These are phyloP conservation scores for Pseudogymnoascus pannorum DNA, from an alignment of 2,329 filamentous ascomycete species.

Conservation along the genomic window DNA sequence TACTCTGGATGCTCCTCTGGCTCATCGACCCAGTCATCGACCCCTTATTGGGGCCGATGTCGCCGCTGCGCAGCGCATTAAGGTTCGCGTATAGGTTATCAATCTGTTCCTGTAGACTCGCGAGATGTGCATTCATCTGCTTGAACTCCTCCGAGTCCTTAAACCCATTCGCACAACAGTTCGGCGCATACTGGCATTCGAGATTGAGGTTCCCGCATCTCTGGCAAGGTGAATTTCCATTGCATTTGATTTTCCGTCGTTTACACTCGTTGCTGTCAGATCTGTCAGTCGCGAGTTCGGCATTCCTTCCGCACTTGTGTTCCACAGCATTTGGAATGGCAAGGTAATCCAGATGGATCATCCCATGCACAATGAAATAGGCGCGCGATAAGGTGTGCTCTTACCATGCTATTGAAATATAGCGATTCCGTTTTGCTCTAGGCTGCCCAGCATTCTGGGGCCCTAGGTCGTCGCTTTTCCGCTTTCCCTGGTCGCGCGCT, in stretches of 20 bases:
- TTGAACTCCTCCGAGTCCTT: constrained; percentile 91
- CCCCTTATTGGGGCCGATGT: neutral
- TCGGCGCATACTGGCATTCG: constrained; percentile 57
- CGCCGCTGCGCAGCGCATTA: constrained; percentile 50
- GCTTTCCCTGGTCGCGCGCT: constrained; percentile 24
- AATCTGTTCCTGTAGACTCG: constrained; percentile 75
- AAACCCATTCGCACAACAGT: constrained; percentile 68
- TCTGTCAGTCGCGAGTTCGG: constrained; percentile 1
- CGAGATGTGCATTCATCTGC: constrained; percentile 68
- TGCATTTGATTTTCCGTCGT: constrained; percentile 68
- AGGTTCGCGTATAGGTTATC: constrained; percentile 67
- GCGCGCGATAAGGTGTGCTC: constrained; percentile 11
- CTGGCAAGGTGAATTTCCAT: constrained; percentile 60
- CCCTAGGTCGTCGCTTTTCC: constrained; percentile 21
- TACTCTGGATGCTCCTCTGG: constrained; percentile 6
- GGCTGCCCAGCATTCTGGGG: constrained; percentile 21
- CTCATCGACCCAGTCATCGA: constrained; percentile 4
- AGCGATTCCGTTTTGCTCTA: constrained; percentile 30
- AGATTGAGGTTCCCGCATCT: constrained; percentile 63
- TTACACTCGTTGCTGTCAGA: constrained; percentile 62
- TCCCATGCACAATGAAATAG: neutral
- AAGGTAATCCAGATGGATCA: neutral
- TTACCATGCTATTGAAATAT: constrained; percentile 32
- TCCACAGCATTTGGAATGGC: neutral
- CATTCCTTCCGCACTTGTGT: neutral